Conservation (phyloP, 2,329 filamentous ascomycete genomes). For the Colletotrichum liaoningense region DNA sequence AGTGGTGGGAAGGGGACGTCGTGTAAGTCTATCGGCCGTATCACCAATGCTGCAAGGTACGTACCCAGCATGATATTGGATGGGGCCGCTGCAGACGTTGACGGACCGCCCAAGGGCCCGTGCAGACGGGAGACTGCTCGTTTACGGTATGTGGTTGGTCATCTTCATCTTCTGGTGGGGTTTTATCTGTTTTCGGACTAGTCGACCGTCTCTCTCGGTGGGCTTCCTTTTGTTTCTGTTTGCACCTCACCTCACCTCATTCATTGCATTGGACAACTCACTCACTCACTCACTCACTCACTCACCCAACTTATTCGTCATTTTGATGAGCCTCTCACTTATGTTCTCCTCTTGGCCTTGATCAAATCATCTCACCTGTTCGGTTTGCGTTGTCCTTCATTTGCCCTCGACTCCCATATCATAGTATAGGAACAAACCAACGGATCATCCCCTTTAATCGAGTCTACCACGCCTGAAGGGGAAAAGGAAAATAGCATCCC, state of each 20-base stretch:
- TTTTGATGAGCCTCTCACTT: background rate
- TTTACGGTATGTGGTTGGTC: background rate
- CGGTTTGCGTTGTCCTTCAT: background rate
- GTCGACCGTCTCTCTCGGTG: background rate
- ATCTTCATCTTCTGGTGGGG: background rate
- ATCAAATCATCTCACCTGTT: background rate
- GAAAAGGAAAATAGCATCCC: background rate
- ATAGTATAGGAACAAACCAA: background rate
- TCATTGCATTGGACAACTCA: background rate
- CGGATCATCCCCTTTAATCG: background rate
- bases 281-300: too few relatives aligned
- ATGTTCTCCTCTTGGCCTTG: background rate
- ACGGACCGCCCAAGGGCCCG: background rate
- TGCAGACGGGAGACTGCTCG: background rate
- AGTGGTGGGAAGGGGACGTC: background rate
- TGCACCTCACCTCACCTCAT: slow-evolving; percentile 21
- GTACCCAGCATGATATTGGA: background rate
- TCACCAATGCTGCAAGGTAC: background rate
- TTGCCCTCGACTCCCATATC: too few relatives aligned
- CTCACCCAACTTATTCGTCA: background rate
- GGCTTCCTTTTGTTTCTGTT: slow-evolving; percentile 18
- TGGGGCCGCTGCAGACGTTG: background rate
- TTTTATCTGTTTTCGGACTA: background rate
- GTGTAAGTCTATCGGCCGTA: background rate
- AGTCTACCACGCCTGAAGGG: background rate